These are phyloP conservation scores for Camellia lanceoleosa DNA, from an alignment of 148 eudicot species.

Conservation along the genomic window DNA sequence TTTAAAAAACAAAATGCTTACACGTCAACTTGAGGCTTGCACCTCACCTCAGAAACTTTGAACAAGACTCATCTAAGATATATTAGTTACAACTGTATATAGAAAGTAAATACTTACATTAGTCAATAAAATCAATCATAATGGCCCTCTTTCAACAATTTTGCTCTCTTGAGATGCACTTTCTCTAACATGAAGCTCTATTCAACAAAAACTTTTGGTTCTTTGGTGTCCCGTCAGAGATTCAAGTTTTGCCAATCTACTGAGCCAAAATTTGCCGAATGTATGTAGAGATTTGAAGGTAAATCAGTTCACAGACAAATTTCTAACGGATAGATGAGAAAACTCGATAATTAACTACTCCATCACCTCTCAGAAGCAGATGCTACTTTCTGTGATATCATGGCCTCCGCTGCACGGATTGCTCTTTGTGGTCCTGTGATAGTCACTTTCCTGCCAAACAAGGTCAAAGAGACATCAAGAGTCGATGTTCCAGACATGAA, in stretches of 20 bases:
- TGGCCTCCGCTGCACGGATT: conserved; percentile 67
- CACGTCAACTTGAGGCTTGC: too few species aligned
- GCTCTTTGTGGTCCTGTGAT: conserved; percentile 85
- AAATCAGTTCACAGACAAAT: not conserved
- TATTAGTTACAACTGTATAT: not conserved
- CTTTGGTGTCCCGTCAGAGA: not conserved
- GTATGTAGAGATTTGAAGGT: conserved; percentile 7
- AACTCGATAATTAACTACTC: not conserved
- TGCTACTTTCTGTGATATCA: conserved; percentile 76
- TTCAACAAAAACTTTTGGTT: conserved; percentile 1
- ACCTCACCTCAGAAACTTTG: too few species aligned
- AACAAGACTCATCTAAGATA: too few species aligned
- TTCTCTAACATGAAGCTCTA: conserved; percentile 8
- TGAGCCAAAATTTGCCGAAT: conserved; percentile 6
- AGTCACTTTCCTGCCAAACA: conserved; percentile 82
- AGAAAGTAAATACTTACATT: not conserved
- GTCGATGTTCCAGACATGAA: conserved; percentile 76
- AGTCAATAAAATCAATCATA: not conserved
- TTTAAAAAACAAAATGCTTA: too few species aligned
- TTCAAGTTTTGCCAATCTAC: not conserved
- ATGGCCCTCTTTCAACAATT: conserved; percentile 1
- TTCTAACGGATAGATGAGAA: conserved; percentile 4
- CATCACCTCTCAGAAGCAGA: conserved; percentile 55
- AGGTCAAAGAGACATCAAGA: not conserved
- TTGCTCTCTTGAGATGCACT: not conserved